Percentiles rank a stretch among this genome's conserved stretches.
Evolutionary conservation across 345 rosid genomes (phyloP).

Genomic region (Capsella bursapastoris): DNA sequence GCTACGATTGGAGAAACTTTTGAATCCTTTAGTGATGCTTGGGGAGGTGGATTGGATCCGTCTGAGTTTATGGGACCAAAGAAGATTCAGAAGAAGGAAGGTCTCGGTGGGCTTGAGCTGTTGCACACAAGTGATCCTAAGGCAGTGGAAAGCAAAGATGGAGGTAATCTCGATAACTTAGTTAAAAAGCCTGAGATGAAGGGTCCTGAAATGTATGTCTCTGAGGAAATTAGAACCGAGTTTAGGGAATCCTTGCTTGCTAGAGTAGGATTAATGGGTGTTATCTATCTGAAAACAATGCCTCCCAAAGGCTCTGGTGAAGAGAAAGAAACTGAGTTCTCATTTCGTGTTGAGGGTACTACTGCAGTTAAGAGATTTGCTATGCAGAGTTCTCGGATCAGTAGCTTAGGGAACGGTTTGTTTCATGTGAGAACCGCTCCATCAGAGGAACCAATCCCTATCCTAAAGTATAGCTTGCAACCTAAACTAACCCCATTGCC

Average conservation of each 20-base stretch:
- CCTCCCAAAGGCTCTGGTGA: constrained; percentile 77
- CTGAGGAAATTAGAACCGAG: constrained; percentile 88
- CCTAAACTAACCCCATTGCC: constrained; percentile 90
- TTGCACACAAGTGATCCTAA: constrained; percentile 73
- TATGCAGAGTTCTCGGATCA: constrained; percentile 70
- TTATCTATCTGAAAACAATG: constrained; percentile 79
- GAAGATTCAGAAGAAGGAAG: constrained; percentile 75
- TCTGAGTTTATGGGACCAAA: constrained; percentile 87
- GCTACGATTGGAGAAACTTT: constrained; percentile 92
- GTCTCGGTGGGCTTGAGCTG: constrained; percentile 95
- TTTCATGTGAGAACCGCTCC: constrained; percentile 92
- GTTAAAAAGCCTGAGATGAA: constrained; percentile 89
- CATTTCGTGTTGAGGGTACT: constrained; percentile 82
- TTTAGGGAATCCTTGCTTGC: constrained; percentile 95
- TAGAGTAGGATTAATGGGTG: constrained; percentile 92
- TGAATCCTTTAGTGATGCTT: constrained; percentile 86
- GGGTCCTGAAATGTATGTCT: constrained; percentile 91
- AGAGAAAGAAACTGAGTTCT: constrained; percentile 89
- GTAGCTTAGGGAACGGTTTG: constrained; percentile 88
- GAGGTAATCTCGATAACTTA: constrained; percentile 74
- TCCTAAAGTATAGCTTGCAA: constrained; percentile 84
- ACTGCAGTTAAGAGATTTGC: constrained; percentile 74
- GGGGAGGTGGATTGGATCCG: constrained; percentile 99
- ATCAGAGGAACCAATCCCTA: constrained; percentile 89
- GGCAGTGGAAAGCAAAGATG: constrained; percentile 49